phyloP scores from a whole-genome alignment of 306 rosid genomes.

The Begonia loranthoides region DNA sequence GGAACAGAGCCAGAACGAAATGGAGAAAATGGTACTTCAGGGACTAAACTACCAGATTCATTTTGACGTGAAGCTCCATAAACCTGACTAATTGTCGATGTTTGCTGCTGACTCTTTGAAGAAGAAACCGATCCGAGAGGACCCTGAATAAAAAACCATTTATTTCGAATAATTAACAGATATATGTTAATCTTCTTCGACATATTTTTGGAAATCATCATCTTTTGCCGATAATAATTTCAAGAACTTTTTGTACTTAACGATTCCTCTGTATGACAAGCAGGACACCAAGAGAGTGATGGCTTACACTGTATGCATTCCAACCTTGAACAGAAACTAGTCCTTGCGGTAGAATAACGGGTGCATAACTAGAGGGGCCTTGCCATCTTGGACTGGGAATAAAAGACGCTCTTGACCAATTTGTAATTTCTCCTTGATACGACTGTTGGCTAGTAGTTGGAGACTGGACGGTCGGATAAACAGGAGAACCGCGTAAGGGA shows the following conservation, averaged over 20 bases:
- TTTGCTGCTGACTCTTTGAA: slow-evolving; percentile 63
- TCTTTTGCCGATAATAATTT: too few species aligned
- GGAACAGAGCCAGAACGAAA: slow-evolving; percentile 56
- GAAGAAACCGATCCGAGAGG: slow-evolving; percentile 73
- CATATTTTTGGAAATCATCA: too few species aligned
- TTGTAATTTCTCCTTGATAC: slow-evolving; percentile 65
- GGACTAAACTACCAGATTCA: slow-evolving; percentile 47
- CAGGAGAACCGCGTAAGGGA: slow-evolving; percentile 70
- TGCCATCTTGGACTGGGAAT: slow-evolving; percentile 97
- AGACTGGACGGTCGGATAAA: slow-evolving; percentile 75
- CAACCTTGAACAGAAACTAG: slow-evolving; percentile 90
- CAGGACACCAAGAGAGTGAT: slow-evolving; percentile 8
- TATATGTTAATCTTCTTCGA: too few species aligned
- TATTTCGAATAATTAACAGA: too few species aligned
- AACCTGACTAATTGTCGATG: slow-evolving; percentile 48
- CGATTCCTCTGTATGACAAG: slow-evolving; percentile 5
- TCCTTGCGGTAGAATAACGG: slow-evolving; percentile 84
- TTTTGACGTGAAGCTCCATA: slow-evolving; percentile 58
- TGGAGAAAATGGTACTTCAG: slow-evolving; percentile 57
- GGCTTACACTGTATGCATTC: slow-evolving; percentile 76
- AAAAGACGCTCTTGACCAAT: slow-evolving; percentile 89
- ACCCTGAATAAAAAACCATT: slow-evolving; percentile 30
- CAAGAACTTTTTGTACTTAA: slow-evolving; percentile 10
- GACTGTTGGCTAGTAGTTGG: slow-evolving; percentile 92
- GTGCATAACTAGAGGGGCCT: slow-evolving; percentile 83